Conservation (phyloP, 2,329 filamentous ascomycete genomes). For the Monilinia polystroma region DNA sequence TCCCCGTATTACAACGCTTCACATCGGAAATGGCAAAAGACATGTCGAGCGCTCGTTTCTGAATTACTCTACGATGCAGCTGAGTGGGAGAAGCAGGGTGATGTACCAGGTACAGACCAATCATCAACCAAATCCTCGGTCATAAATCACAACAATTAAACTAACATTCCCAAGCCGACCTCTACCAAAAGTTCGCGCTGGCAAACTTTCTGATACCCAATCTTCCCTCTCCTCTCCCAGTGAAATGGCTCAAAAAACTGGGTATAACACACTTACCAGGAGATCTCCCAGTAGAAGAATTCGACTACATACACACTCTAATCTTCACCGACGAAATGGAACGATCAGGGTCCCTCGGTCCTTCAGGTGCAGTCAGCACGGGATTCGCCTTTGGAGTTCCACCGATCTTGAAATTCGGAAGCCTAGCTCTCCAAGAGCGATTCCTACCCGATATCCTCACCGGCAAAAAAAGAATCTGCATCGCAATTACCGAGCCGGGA, state of each 20-base stretch:
- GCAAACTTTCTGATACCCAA: constrained; percentile 70
- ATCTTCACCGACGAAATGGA: constrained; percentile 71
- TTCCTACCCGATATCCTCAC: constrained; percentile 67
- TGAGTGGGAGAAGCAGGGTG: constrained; percentile 65
- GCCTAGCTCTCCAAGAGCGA: constrained; percentile 58
- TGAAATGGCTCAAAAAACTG: constrained; percentile 63
- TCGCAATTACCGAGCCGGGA: constrained; percentile 76
- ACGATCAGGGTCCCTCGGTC: constrained; percentile 63
- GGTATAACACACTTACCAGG: constrained; percentile 67
- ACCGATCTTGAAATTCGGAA: constrained; percentile 68
- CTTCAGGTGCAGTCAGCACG: constrained; percentile 63
- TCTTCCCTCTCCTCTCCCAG: constrained; percentile 66
- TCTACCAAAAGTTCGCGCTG: constrained; percentile 63
- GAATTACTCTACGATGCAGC: constrained; percentile 60
- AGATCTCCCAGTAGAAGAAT: constrained; percentile 67
- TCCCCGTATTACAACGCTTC: constrained; percentile 69
- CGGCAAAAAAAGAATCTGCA: constrained; percentile 66
- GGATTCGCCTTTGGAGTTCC: constrained; percentile 73
- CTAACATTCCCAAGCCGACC: constrained; percentile 43
- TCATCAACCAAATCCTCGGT: not conserved
- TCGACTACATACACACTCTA: constrained; percentile 67
- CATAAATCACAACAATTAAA: constrained; percentile 42
- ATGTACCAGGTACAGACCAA: constrained; percentile 29
- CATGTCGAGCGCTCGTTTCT: constrained; percentile 63
- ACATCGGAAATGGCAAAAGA: constrained; percentile 65